Base-by-base conservation (phyloP, 352 stramenopile species). In the Thraustochytrium striatum region DNA sequence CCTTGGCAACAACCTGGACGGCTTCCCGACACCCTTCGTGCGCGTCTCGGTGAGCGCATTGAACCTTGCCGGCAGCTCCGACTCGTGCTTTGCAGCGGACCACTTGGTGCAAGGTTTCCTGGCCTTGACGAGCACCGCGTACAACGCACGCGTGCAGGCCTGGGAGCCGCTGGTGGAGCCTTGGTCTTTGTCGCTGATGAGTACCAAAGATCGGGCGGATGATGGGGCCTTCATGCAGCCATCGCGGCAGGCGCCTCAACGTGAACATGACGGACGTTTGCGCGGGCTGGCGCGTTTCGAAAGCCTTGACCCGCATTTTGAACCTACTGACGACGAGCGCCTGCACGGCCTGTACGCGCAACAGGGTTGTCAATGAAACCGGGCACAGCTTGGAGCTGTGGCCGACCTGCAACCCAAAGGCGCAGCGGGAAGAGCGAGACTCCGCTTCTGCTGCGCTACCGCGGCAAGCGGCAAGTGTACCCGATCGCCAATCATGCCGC, bases 101-200 rank as follows among this genome's bases (percentile, higher is more conserved):
- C 11, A 72, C 32, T 21, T 72, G 38, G 39, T 69, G 21, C 69
- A 52, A 41, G 69, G 69, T 3, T 79, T 53, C 55, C 13, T 69
- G 9, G 52, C 55, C 21, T 57, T 50, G 0, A 69, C 69, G 2
- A 69, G 69, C 28, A 79, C 69, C 8, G 25, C 32, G 50, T 79
- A 69, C 69, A 79, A 79, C 35, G 3, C 69, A n/a, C 9, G 72
- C 25, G 39, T 58, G 32, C 32, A 33, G 16, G 50, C 69, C 8
- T 79, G 69, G 69, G 69, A 79, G 28, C 69, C 69, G n/a, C 50
- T 79, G 19, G 53, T 79, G 9, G 69, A 79, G 55, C 69, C 69
- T 52, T 79, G 50, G 50, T 69, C 69, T 7, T 25, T 79, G 16
- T 50, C 72, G 9, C 28, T 65, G 69, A 25, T n/a, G 35, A 32